Evolutionary conservation across 495 filamentous ascomycete species (phyloP).

Genomic region (Penicillium cosmopolitanum): DNA sequence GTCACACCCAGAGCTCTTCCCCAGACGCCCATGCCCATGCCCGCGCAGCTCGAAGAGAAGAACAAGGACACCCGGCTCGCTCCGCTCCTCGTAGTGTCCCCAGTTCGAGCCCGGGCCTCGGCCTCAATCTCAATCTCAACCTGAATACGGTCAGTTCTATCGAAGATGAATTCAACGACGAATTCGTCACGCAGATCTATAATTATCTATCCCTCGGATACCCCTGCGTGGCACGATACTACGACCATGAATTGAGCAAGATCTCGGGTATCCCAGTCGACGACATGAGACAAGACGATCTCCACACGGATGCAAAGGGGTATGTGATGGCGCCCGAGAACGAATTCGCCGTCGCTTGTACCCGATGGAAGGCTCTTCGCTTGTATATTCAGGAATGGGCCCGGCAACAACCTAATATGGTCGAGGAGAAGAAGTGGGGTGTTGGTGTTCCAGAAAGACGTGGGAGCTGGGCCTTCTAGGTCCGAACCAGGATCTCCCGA

Average conservation of each 20-base stretch:
- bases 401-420: constrained; percentile 70
- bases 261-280: constrained; percentile 69
- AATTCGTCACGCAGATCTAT: constrained; percentile 92
- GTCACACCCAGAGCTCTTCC: neutral
- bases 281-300: constrained; percentile 73
- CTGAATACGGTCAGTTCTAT: constrained; percentile 32
- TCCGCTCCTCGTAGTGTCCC: too few relatives aligned
- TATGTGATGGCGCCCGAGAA: constrained; percentile 61
- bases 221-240: constrained; percentile 77
- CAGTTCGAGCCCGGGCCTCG: too few relatives aligned
- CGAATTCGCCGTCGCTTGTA: constrained; percentile 51
- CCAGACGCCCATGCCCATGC: too few relatives aligned
- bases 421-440: constrained; percentile 53
- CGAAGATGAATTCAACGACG: constrained; percentile 72
- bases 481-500: too few relatives aligned
- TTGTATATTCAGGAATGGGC: constrained; percentile 86
- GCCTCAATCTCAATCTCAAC: too few relatives aligned
- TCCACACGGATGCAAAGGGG: constrained; percentile 62
- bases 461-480: constrained; percentile 71
- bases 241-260: constrained; percentile 78
- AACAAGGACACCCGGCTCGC: too few relatives aligned
- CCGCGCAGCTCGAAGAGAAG: too few relatives aligned
- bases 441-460: constrained; percentile 70
- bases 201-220: constrained; percentile 94
- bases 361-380: constrained; percentile 79